Evolutionary conservation across 257 asterid genomes (phyloP).

Genomic region (Coffea canephora): DNA sequence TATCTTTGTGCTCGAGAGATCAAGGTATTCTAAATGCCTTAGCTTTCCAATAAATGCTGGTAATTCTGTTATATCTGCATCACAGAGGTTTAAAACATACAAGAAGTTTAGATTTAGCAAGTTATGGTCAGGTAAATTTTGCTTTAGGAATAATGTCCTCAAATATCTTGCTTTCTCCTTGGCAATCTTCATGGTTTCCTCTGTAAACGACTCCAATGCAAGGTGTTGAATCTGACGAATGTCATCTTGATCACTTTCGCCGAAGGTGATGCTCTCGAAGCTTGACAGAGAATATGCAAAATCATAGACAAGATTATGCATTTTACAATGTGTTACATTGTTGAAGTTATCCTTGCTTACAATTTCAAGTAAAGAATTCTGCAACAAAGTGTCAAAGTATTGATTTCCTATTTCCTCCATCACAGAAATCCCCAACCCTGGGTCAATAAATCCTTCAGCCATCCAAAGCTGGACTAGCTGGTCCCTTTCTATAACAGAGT

Average conservation of each 20-base stretch:
- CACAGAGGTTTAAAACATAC: constrained; percentile 2
- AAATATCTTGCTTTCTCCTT: background rate
- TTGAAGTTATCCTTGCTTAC: background rate
- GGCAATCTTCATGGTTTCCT: background rate
- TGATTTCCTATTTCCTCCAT: constrained; percentile 1
- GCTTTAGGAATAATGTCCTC: background rate
- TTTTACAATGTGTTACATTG: background rate
- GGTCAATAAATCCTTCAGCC: constrained; percentile 14
- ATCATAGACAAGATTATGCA: constrained; percentile 1
- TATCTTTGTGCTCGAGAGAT: constrained; percentile 1
- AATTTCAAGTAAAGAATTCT: background rate
- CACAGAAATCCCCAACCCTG: background rate
- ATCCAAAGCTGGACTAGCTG: constrained; percentile 21
- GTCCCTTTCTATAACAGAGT: constrained; percentile 1
- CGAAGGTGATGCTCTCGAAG: background rate
- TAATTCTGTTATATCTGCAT: background rate
- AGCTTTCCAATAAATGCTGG: background rate
- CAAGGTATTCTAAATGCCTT: background rate
- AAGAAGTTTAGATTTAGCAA: background rate
- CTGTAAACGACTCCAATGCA: background rate
- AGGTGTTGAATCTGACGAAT: background rate
- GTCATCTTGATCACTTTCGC: background rate
- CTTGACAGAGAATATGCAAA: constrained; percentile 1
- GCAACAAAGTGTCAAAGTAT: background rate
- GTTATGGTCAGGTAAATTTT: background rate